Conservation (phyloP, 495 filamentous ascomycete species). For the Parathielavia appendiculata region DNA sequence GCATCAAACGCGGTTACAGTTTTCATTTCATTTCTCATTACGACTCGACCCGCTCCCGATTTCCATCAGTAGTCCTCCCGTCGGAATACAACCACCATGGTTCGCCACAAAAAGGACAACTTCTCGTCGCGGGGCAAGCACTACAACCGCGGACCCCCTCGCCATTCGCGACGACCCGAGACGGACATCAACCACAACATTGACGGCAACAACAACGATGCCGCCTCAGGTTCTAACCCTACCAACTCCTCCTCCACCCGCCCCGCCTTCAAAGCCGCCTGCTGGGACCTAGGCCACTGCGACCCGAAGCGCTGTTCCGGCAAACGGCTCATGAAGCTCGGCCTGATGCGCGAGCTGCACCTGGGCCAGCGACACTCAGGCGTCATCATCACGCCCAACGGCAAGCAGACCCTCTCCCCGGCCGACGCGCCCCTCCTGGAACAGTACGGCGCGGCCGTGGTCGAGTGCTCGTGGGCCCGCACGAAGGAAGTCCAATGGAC, state of each 20-base stretch:
- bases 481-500: slow-evolving; percentile 85
- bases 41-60: not conserved
- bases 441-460: slow-evolving; percentile 86
- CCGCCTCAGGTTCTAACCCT: slow-evolving; percentile 17
- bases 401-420: slow-evolving; percentile 74
- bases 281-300: slow-evolving; percentile 97
- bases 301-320: slow-evolving; percentile 96
- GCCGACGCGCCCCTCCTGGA: slow-evolving; percentile 77
- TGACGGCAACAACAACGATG: slow-evolving; percentile 4
- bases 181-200: slow-evolving; percentile 33
- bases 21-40: not conserved
- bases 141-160: slow-evolving; percentile 39
- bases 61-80: too few relatives aligned
- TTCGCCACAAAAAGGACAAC: slow-evolving; percentile 91
- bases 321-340: slow-evolving; percentile 84
- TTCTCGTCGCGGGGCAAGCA: slow-evolving; percentile 63
- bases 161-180: slow-evolving; percentile 24
- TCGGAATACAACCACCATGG: slow-evolving; percentile 49
- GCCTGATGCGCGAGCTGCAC: slow-evolving; percentile 87
- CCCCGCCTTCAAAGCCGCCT: slow-evolving; percentile 79
- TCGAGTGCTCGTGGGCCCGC: slow-evolving; percentile 95
- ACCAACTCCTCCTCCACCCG: slow-evolving; percentile 41
- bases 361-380: slow-evolving; percentile 86
- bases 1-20: too few relatives aligned
- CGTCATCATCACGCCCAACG: slow-evolving; percentile 91